phyloP scores from a whole-genome alignment of 2,329 filamentous ascomycete genomes.

The Didymella glomerata region DNA sequence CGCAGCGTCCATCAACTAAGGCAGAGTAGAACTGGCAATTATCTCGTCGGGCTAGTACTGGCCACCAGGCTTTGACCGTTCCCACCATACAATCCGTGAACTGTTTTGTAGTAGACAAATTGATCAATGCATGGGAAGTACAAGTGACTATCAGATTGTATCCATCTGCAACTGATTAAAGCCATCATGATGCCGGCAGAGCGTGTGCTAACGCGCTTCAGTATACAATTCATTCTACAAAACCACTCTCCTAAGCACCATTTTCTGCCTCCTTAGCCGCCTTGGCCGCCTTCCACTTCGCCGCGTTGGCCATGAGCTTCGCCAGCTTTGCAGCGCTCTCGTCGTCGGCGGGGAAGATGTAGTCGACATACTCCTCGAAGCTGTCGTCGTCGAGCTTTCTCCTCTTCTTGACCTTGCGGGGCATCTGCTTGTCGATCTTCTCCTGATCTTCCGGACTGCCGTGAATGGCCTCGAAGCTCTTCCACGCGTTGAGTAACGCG shows the following conservation, averaged over 20 bases:
- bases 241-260: background rate
- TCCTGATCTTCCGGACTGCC: constrained; percentile 78
- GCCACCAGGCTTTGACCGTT: too few species aligned
- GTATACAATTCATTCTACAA: background rate
- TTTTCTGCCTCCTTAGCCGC: constrained; percentile 27
- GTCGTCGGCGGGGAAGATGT: constrained; percentile 95
- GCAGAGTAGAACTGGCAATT: too few species aligned
- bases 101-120: too few species aligned
- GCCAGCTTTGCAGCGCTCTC: constrained; percentile 83
- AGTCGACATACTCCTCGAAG: constrained; percentile 97
- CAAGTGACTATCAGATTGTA: too few species aligned
- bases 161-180: background rate
- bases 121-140: too few species aligned
- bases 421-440: constrained; percentile 91
- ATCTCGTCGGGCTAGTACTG: too few species aligned
- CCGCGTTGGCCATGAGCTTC: constrained; percentile 83
- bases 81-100: too few species aligned
- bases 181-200: background rate
- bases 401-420: constrained; percentile 88
- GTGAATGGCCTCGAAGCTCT: constrained; percentile 88
- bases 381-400: constrained; percentile 90
- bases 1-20: too few species aligned
- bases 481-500: constrained; percentile 88
- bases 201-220: background rate
- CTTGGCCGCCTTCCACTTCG: constrained; percentile 79